phyloP scores from a whole-genome alignment of 2,329 filamentous ascomycete genomes.

The Colletotrichum neosansevieriae region DNA sequence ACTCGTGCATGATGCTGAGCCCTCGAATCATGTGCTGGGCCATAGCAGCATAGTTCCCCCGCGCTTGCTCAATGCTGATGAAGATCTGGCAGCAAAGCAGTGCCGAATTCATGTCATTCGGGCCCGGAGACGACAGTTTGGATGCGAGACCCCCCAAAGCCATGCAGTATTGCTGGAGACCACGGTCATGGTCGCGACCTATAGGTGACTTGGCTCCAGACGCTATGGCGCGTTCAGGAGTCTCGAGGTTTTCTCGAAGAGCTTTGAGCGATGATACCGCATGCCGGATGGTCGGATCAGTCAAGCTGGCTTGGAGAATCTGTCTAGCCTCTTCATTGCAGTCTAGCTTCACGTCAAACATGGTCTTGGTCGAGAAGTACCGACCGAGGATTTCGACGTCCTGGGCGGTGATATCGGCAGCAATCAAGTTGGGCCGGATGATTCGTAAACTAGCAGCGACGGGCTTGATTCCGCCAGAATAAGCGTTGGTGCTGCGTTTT shows the following conservation, averaged over 20 bases:
- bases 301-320: constrained; percentile 53
- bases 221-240: constrained; percentile 42
- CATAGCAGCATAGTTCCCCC: constrained; percentile 55
- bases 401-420: constrained; percentile 40
- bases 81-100: constrained; percentile 61
- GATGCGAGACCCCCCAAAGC: constrained; percentile 55
- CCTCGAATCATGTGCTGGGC: constrained; percentile 57
- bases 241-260: constrained; percentile 55
- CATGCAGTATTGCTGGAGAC: constrained; percentile 56
- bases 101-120: constrained; percentile 51
- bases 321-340: constrained; percentile 55
- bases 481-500: constrained; percentile 31
- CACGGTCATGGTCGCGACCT: constrained; percentile 45
- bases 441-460: constrained; percentile 35
- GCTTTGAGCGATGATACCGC: constrained; percentile 55
- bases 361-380: constrained; percentile 57
- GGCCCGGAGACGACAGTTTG: constrained; percentile 50
- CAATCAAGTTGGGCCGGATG: constrained; percentile 40
- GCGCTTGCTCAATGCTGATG: constrained; percentile 61
- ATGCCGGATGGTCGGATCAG: constrained; percentile 52
- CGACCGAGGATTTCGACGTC: constrained; percentile 52
- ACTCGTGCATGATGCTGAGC: constrained; percentile 57
- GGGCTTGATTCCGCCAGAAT: constrained; percentile 36
- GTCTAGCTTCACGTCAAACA: constrained; percentile 52
- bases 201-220: constrained; percentile 44